These are phyloP conservation scores for Acephala macrosclerotiorum DNA, from an alignment of 2,329 filamentous ascomycete species.

Conservation along the genomic window DNA sequence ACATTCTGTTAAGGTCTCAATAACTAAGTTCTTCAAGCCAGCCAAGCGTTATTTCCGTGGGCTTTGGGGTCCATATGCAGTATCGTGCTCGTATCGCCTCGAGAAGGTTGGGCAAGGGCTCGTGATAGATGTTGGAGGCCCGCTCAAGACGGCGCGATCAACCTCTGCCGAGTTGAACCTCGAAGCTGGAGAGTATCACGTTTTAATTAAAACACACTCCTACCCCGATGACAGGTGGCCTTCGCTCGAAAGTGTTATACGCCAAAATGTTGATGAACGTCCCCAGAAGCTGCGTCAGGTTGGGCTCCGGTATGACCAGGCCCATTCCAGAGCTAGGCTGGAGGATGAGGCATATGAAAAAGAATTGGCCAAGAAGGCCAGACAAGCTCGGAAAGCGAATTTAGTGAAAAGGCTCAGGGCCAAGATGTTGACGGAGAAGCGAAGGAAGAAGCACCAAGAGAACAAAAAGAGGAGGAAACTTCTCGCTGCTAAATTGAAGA, in stretches of 20 bases:
- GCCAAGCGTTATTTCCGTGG: slow-evolving; percentile 68
- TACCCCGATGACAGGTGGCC: slow-evolving; percentile 49
- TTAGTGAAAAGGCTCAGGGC: too few species aligned
- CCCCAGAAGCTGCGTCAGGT: slow-evolving; percentile 63
- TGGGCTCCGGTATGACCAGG: slow-evolving; percentile 66
- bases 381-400: too few species aligned
- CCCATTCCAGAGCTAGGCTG: slow-evolving; percentile 63
- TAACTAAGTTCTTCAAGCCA: slow-evolving; percentile 50
- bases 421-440: too few species aligned
- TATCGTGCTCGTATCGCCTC: slow-evolving; percentile 54
- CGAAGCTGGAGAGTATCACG: slow-evolving; percentile 62
- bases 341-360: slow-evolving; percentile 55
- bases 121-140: slow-evolving; percentile 59
- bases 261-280: slow-evolving; percentile 44
- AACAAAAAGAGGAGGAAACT: background rate
- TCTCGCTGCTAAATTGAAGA: background rate
- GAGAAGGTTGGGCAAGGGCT: slow-evolving; percentile 57
- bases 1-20: background rate
- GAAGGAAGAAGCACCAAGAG: background rate
- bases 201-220: slow-evolving; percentile 62
- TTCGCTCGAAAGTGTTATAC: slow-evolving; percentile 56
- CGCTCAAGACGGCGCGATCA: slow-evolving; percentile 63
- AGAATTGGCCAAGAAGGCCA: slow-evolving; percentile 37
- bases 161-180: slow-evolving; percentile 65
- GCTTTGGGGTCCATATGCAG: slow-evolving; percentile 63